Conservation (phyloP, 1,139 yeast species). For the Candida pseudoviswanathii region DNA sequence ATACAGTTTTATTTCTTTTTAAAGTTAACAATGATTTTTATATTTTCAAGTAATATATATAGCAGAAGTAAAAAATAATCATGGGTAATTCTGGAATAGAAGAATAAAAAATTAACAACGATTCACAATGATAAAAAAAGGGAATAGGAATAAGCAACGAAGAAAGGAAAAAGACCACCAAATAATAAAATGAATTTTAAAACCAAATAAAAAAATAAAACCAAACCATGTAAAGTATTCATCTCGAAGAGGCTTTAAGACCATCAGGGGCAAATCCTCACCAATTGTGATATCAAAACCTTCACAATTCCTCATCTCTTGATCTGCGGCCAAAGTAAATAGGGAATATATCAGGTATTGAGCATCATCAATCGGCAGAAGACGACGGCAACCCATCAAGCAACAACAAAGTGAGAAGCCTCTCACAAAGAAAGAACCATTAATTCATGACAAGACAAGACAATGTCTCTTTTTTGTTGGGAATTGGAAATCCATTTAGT, state of each 20-base stretch:
- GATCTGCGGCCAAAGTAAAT: constrained; percentile 2
- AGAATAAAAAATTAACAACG: not conserved
- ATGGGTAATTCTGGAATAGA: not conserved
- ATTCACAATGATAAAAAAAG: not conserved
- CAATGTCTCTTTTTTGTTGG: no score
- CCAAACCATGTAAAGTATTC: not conserved
- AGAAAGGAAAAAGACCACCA: constrained; percentile 1
- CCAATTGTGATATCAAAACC: not conserved
- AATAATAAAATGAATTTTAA: not conserved
- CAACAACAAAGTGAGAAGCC: no score
- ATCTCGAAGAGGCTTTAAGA: not conserved
- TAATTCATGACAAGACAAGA: no score
- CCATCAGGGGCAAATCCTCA: not conserved
- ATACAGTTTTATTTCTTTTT: no score
- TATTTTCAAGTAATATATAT: not conserved
- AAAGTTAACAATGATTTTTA: constrained; percentile 2
- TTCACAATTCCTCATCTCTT: not conserved
- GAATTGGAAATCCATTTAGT: constrained; percentile 7
- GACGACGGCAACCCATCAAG: not conserved
- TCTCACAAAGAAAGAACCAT: constrained; percentile 6
- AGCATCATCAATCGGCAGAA: no score
- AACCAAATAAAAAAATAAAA: not conserved
- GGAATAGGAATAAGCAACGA: not conserved
- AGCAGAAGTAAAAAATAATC: not conserved
- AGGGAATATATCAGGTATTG: no score